Conservation (phyloP, 495 filamentous ascomycete species). For the Sphaerosporella brunnea region DNA sequence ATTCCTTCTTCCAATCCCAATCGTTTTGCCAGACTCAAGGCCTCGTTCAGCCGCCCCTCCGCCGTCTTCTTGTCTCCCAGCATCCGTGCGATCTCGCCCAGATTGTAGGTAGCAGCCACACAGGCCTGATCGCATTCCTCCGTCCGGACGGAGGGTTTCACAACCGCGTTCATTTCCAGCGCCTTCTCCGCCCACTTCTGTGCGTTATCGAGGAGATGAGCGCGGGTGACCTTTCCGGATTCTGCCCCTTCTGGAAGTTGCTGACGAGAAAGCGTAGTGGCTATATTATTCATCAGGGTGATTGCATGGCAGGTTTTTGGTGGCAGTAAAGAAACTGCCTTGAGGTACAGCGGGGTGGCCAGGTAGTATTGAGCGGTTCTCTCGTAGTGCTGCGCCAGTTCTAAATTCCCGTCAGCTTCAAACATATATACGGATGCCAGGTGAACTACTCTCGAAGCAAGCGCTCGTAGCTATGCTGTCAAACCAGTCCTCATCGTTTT, state of each 20-base stretch:
- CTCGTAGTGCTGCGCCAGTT: slow-evolving; percentile 56
- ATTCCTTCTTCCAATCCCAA: slow-evolving; percentile 49
- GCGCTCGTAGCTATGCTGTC: slow-evolving; percentile 11
- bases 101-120: slow-evolving; percentile 64
- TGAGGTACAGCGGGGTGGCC: slow-evolving; percentile 73
- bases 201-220: slow-evolving; percentile 42
- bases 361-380: slow-evolving; percentile 51
- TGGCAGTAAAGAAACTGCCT: slow-evolving; percentile 47
- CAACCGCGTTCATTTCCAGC: slow-evolving; percentile 40
- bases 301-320: slow-evolving; percentile 50
- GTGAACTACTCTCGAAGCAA: not conserved
- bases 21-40: slow-evolving; percentile 41
- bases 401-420: slow-evolving; percentile 32
- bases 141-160: slow-evolving; percentile 42
- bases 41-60: slow-evolving; percentile 42
- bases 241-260: slow-evolving; percentile 27
- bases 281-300: slow-evolving; percentile 56
- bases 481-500: slow-evolving; percentile 42
- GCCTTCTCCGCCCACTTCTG: slow-evolving; percentile 59
- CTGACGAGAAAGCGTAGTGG: slow-evolving; percentile 48
- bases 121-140: slow-evolving; percentile 77
- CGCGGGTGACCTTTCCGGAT: slow-evolving; percentile 28
- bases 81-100: slow-evolving; percentile 65
- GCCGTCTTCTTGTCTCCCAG: slow-evolving; percentile 47
- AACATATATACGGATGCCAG: no score